Evolutionary conservation across 495 filamentous ascomycete genomes (phyloP), one percentile per base, ranked within the genome.

Genomic region (Penicilliopsis zonata): DNA sequence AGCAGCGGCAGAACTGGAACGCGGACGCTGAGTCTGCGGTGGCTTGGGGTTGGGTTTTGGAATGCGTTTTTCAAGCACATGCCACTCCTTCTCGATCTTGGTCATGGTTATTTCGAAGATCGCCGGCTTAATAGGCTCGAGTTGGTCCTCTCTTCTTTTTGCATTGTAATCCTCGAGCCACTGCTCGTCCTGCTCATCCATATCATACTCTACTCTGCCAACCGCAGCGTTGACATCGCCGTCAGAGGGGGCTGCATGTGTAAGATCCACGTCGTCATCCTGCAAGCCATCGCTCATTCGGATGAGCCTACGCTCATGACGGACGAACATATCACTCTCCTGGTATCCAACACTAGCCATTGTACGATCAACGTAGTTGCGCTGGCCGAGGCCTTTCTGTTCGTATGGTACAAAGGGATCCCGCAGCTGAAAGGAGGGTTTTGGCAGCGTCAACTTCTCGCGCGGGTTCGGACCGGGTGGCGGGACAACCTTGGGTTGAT

Each of bases 31-130:
- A 2, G 83, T 93, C 48, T 93, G 86, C 16, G 86, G 88, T 9
- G 90, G 86, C 49, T 95, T 96, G 1, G 86, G 87, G 49, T 90
- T 90, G 5, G 85, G 81, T 43, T 95, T 96, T 0, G 90, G 92
- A 38, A 99, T 95, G 33, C 83, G 72, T 57, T 92, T 94, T 50
- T 99, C 92, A 2, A 99, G 69, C 9, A 82, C 80, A 54, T 95
- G 82, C 86, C 88, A 99, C 49, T 96, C 86, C 52, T 94, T 95
- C 53, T 98, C 90, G 37, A 96, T 95, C 52, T 92, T 94, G 3
- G 90, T 98, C 65, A 98, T 94, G 12, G 86, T 87, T 30, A 95
- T 85, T 53, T 99, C 90, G 41, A 99, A 94, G 28, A 95, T 70
- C 29, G 92, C 86, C 13, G 86, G 81, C 24, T 85, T 86, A 41